Base-by-base conservation (phyloP, 75 land plant genomes). In the Adiantum capillusveneris region DNA sequence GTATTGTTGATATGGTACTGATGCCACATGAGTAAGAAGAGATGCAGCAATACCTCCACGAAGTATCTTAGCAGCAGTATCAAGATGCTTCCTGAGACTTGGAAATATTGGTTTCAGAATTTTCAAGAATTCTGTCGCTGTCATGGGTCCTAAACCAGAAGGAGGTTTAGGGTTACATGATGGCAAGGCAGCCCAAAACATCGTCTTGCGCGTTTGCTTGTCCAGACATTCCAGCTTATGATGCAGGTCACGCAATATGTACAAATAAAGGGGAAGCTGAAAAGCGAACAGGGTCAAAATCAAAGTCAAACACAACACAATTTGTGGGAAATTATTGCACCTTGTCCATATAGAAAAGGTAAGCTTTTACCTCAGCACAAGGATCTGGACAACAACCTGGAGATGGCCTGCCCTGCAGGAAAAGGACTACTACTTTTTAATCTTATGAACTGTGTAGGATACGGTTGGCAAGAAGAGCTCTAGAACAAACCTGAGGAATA, bases 251-350 rank as follows among this genome's bases (percentile, higher is more conserved):
- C 71, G 81, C 13, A 91, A 64, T 44, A 91, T 74, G 65, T 84
- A 91, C 56, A 87, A 57, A 61, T 81, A 69, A 17, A 86, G 25
- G 28, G 87, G 83, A n/a, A 90, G 66, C 96, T 90, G 64, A 11
- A 31, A 76, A 57, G 3, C 9, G 3, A 34, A 9, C 9, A 34
- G 9, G 9, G 3, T 5, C 37, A 34, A 34, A 34, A 34, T 9
- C 9, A 34, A n/a, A n/a, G n/a, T n/a, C n/a, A n/a, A n/a, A n/a
- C n/a, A n/a, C n/a, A n/a, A n/a, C n/a, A n/a, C n/a, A n/a, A n/a
- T n/a, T n/a, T n/a, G n/a, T n/a, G n/a, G n/a, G n/a, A n/a, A n/a
- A n/a, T n/a, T n/a, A n/a, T n/a, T n/a, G n/a, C n/a, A n/a, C n/a
- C n/a, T n/a, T n/a, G n/a, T n/a, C n/a, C n/a, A n/a, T n/a, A n/a